phyloP scores from a whole-genome alignment of 108 stramenopile species.

The Asterionellopsis glacialis region DNA sequence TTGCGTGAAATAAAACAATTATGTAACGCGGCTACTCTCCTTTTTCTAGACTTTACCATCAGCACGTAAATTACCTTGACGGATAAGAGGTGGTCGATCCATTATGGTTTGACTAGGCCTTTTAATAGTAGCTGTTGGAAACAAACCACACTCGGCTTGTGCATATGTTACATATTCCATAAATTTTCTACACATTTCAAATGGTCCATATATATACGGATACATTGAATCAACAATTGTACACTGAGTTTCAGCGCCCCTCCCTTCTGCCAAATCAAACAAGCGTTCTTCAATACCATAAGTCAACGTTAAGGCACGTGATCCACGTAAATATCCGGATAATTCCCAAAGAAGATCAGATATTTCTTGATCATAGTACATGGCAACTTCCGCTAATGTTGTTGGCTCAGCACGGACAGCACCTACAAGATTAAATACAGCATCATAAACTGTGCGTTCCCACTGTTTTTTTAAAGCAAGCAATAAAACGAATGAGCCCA shows the following conservation, averaged over 20 bases:
- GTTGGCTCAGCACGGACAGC: constrained; percentile 64
- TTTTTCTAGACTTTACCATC: constrained; percentile 65
- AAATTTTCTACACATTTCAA: constrained; percentile 37
- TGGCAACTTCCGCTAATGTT: constrained; percentile 64
- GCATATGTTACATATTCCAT: constrained; percentile 72
- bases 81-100: constrained; percentile 40
- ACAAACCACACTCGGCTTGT: constrained; percentile 41
- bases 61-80: constrained; percentile 79
- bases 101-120: constrained; percentile 17
- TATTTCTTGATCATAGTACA: constrained; percentile 72
- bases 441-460: constrained; percentile 68
- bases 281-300: constrained; percentile 84
- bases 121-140: constrained; percentile 11
- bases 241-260: constrained; percentile 45
- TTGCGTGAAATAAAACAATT: too few species aligned
- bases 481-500: neutral
- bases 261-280: constrained; percentile 63
- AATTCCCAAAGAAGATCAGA: constrained; percentile 83
- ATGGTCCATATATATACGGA: constrained; percentile 57
- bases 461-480: constrained; percentile 20
- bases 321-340: constrained; percentile 55
- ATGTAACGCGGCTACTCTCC: too few species aligned
- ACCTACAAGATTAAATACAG: constrained; percentile 66
- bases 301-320: constrained; percentile 67
- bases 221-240: constrained; percentile 60